Evolutionary conservation across 345 rosid species (phyloP), one percentile per base, ranked within the genome.

Genomic region (Euphorbia pulcherrima): DNA sequence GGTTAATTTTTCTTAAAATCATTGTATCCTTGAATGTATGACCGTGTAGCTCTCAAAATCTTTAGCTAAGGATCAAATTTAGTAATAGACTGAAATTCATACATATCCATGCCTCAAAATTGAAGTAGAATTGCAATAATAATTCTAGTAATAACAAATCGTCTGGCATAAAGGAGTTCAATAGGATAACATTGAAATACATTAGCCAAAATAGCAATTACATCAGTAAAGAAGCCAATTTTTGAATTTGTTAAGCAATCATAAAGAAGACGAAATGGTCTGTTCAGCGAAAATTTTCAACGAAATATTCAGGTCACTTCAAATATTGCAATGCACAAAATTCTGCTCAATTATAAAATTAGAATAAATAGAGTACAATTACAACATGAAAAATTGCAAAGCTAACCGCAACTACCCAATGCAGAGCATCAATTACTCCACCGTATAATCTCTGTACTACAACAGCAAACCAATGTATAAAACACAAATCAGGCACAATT

Each of bases 351-450:
- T 6, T 26, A 48, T 54, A 64, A 50, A 50, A 50, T 4, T 50
- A 16, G 17, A 17, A 48, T 17, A 2, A 48, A 48, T 50, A 0
- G 1, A 44, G 23, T 21, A 53, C 28, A 53, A 39, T 53, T 21
- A 53, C 27, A 21, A 53, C 57, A 6, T 2, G 23, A n/a, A 33
- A 59, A 59, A 16, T 6, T 33, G 23, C 41, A 59, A 16, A 29
- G 2, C 24, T 16, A 28, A 59, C 28, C 59, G 12, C 10, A 40
- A 26, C 28, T 29, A 11, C 23, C 60, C 14, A 60, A 14, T 26
- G 67, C 62, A 47, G 46, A 61, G 29, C 41, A 30, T 18, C 41
- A 23, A 74, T 61, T 39, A 10, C 50, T 37, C 64, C n/a, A 13
- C 40, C 20, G 40, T 11, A 33, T 44, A 26, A 52, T 61, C 39